Evolutionary conservation across 2,329 filamentous ascomycete species (phyloP).

Genomic region (Arthrobotrys musiformis): DNA sequence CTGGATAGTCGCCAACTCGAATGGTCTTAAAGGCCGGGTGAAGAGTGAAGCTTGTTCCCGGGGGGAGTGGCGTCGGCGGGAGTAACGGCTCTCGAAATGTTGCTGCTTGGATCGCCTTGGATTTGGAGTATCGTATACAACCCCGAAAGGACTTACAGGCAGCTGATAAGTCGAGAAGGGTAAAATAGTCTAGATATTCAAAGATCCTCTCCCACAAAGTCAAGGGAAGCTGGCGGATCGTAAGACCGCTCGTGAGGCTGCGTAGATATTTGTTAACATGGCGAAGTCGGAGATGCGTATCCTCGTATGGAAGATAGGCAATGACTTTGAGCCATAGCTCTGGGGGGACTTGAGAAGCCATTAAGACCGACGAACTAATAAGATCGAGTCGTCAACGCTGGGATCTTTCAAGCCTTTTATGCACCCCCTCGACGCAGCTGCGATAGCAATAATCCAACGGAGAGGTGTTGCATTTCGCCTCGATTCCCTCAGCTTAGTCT

Average conservation of each 20-base stretch:
- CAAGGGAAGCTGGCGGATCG: slow-evolving; percentile 2
- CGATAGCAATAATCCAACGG: too few species aligned
- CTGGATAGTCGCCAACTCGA: background rate
- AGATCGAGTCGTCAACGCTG: too few species aligned
- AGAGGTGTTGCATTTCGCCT: too few species aligned
- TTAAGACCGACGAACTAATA: background rate
- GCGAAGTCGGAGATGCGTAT: background rate
- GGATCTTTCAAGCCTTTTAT: too few species aligned
- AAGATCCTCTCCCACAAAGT: slow-evolving; percentile 23
- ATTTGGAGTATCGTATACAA: background rate
- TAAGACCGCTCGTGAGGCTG: background rate
- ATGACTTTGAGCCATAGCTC: slow-evolving; percentile 22
- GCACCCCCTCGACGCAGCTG: too few species aligned
- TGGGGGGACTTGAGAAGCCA: background rate
- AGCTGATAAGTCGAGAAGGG: background rate
- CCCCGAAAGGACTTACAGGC: background rate
- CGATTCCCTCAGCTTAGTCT: too few species aligned
- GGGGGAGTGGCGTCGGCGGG: background rate
- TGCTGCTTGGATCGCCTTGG: background rate
- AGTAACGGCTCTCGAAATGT: background rate
- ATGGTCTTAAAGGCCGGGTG: background rate
- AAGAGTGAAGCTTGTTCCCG: background rate
- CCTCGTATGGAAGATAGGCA: background rate
- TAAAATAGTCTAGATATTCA: background rate
- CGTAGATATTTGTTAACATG: background rate